Base-by-base conservation (phyloP, 2,329 filamentous ascomycete genomes). In the Pleurostoma richardsiae region DNA sequence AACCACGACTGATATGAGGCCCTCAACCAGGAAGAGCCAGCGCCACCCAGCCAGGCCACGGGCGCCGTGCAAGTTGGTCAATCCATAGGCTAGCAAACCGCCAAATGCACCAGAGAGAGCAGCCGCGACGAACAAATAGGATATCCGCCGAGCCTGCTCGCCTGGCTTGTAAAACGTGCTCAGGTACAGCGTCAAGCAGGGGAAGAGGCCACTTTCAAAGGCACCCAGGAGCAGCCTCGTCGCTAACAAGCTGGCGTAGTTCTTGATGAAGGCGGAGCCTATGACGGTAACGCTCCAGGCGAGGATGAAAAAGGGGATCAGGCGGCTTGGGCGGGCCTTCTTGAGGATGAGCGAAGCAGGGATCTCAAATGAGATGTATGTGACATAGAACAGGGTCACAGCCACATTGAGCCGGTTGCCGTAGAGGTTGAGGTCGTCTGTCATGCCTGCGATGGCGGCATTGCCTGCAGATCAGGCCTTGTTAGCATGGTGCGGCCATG, bases 271-370 rank as follows among this genome's bases (percentile, higher is more conserved):
- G 5, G 63, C 62, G 49, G 70, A 67, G 51, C 70, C 68, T 1
- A 67, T 67, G 6, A 62, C 62, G 11, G 69, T 64, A 10, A 68
- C 66, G 61, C 52, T 64, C 60, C 62, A 76, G 38, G 69, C 64
- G 40, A 74, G 61, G 27, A 73, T 59, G 53, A 79, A 74, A 49
- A 60, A 66, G 4, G 74, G 71, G 29, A 80, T 72, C 69, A 73
- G 79, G 44, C 76, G 53, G 3, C 69, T 73, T 3, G 76, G 80
- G 5, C 74, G 70, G 42, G 74, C 62, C 27, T 64, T 66, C 60
- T 78, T 80, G 65, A 82, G 72, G 58, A 78, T 70, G 41, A 81
- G 65, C 59, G 82, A 82, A 49, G 71, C 74, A 2, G 79, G 79
- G 11, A 81, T 72, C 50, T 82, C 77, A 29, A 58, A 57, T 4